These are phyloP conservation scores for Novymonas esmeraldas DNA, from an alignment of 208 protist genomes.

Conservation along the genomic window DNA sequence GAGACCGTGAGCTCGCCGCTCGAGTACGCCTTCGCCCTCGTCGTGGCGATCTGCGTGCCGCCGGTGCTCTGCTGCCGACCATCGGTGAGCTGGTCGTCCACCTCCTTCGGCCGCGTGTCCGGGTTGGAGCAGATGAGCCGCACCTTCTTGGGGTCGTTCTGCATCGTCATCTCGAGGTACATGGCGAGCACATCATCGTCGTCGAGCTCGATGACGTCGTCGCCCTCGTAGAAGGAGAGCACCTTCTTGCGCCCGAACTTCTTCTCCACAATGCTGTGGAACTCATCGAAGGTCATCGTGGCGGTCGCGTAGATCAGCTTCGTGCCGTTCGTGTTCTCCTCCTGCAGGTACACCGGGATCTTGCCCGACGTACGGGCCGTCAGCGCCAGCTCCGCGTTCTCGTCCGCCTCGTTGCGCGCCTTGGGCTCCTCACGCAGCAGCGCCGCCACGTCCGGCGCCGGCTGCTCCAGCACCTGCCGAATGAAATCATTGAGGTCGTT, in stretches of 20 bases:
- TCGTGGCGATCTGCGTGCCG: constrained; percentile 8
- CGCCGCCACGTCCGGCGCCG: constrained; percentile 36
- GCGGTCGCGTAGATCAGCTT: constrained; percentile 77
- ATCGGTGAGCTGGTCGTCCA: constrained; percentile 58
- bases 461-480: constrained; percentile 66
- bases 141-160: constrained; percentile 63
- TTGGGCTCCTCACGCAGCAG: constrained; percentile 45
- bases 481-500: constrained; percentile 83
- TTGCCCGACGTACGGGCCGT: constrained; percentile 59
- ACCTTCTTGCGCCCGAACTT: constrained; percentile 76
- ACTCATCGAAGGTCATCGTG: constrained; percentile 74
- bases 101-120: constrained; percentile 22
- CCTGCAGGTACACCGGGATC: constrained; percentile 79
- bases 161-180: constrained; percentile 74
- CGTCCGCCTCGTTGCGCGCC: constrained; percentile 32
- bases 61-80: constrained; percentile 12
- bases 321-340: constrained; percentile 45
- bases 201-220: constrained; percentile 83
- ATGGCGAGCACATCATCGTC: constrained; percentile 87
- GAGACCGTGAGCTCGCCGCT: constrained; percentile 66
- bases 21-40: constrained; percentile 48
- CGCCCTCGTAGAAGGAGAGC: constrained; percentile 81
- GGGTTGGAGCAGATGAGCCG: constrained; percentile 74
- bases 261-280: constrained; percentile 69
- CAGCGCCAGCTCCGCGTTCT: constrained; percentile 36